A percentile compares a stretch with the other conserved stretches of the same genome.
Evolutionary conservation across 805 yeast species (phyloP).

Genomic region (Metschnikowia baotianmanensis): DNA sequence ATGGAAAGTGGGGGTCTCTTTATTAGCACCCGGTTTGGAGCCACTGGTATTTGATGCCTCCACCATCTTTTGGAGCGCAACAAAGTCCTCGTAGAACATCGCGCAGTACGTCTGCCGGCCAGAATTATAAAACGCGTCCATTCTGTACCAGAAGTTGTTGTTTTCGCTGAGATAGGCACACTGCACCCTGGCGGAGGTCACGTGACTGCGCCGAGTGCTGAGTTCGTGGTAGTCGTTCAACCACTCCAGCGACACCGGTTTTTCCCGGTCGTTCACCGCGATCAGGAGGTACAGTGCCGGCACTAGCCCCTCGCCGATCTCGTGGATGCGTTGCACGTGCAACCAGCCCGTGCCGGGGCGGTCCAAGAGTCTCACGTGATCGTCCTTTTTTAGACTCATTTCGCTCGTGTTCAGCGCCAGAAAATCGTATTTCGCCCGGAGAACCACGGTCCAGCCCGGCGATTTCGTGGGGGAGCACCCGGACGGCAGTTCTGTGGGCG

Average conservation of each 20-base stretch:
- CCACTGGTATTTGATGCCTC: no score
- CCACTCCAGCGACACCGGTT: constrained; percentile 35
- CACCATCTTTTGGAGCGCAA: no score
- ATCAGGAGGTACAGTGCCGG: constrained; percentile 42
- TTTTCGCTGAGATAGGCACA: constrained; percentile 27
- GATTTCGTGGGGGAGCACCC: neutral
- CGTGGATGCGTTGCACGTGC: constrained; percentile 28
- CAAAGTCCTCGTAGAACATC: constrained; percentile 38
- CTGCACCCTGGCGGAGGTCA: constrained; percentile 21
- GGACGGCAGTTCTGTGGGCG: constrained; percentile 6
- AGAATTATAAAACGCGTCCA: constrained; percentile 24
- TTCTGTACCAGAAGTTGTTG: constrained; percentile 33
- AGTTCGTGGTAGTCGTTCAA: constrained; percentile 20
- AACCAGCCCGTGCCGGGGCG: constrained; percentile 43
- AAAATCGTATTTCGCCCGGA: constrained; percentile 33
- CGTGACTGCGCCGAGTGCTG: constrained; percentile 1
- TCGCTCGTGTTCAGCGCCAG: constrained; percentile 28
- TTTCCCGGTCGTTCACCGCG: constrained; percentile 35
- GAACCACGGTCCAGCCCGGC: constrained; percentile 21
- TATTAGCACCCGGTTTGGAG: no score
- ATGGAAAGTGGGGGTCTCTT: no score
- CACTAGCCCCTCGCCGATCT: constrained; percentile 28
- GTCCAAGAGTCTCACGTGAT: constrained; percentile 31
- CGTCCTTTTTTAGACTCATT: constrained; percentile 26
- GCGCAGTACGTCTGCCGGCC: constrained; percentile 24